phyloP scores from a whole-genome alignment of 768 basidiomycete genomes.

The Sarcomyxa edulis region DNA sequence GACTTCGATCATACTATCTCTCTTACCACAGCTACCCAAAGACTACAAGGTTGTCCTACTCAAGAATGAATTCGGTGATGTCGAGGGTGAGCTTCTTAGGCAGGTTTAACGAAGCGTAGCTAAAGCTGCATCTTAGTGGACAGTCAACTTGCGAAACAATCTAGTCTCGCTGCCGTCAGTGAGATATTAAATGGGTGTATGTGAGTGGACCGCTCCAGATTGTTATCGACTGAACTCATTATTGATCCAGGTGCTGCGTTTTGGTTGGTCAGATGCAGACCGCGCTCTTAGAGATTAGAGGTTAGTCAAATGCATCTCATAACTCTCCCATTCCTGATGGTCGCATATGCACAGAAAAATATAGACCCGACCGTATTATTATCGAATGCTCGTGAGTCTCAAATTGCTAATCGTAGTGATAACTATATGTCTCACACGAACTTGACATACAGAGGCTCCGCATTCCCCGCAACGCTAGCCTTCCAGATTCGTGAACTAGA shows the following conservation, averaged over 20 bases:
- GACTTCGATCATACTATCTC: constrained; percentile 75
- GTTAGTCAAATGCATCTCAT: constrained; percentile 25
- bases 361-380: constrained; percentile 83
- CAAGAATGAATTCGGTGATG: constrained; percentile 96
- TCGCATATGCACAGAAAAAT: constrained; percentile 58
- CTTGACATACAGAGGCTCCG: constrained; percentile 67
- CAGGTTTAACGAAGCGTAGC: no score
- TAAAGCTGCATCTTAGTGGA: constrained; percentile 53
- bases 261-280: constrained; percentile 93
- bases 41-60: constrained; percentile 87
- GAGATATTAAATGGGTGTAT: constrained; percentile 97
- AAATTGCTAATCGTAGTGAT: not conserved
- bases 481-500: constrained; percentile 93
- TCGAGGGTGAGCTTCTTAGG: constrained; percentile 54
- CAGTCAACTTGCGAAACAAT: constrained; percentile 84
- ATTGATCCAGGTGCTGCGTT: constrained; percentile 82
- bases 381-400: constrained; percentile 84
- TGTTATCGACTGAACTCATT: not conserved
- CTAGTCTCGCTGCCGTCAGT: constrained; percentile 78
- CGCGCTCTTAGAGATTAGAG: constrained; percentile 83
- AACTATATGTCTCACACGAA: no score
- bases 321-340: not conserved
- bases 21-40: constrained; percentile 75
- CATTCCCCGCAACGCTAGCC: constrained; percentile 92
- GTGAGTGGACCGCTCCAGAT: constrained; percentile 37